Base-by-base conservation (phyloP, 2,329 filamentous ascomycete genomes). In the Trichoderma sp. region DNA sequence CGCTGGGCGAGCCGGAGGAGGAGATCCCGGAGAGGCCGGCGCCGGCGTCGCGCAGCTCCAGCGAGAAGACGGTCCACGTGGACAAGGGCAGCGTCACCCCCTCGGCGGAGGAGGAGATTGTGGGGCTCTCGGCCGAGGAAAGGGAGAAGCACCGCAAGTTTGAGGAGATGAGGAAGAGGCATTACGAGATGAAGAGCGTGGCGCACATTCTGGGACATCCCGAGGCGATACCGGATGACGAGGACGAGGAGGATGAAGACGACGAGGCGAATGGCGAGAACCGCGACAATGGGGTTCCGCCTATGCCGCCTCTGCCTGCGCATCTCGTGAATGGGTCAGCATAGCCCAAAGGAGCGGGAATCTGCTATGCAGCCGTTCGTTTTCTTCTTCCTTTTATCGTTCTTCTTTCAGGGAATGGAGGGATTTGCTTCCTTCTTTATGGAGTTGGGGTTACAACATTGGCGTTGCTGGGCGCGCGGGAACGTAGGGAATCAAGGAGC, bases 171-270 rank as follows among this genome's bases (percentile, higher is more conserved):
- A 87, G 95, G 74, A 97, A 95, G 88, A 94, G 89, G 81, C 95
- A 99, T 78, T 99, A 99, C 78, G 95, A 99, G 83, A 99, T 99
- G 95, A 92, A 87, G 80, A 90, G 95, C 74, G 93, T 97, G 66
- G 96, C 95, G 73, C 86, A 89, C 73, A 79, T 98, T 61, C 85
- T 99, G 69, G 93, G 92, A 15, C 89, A 92, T 72, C 87, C 89
- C 3, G 88, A 90, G 73, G 81, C 85, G 3, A 72, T 90, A 54
- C 85, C 87, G 56, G 86, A 86, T 48, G 87, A 88, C 51, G 85
- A 87, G 15, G 84, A 86, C 41, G 85, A 85, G 9, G 82, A 84
- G 9, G 76, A 77, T 5, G 74, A 73, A 7, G 74, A 72, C 9
- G 68, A 55, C n/a, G 19, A 55, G 2, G 30, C 67, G 10, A 70